Percentiles rank a stretch among this genome's conserved stretches.
These are phyloP conservation scores for Eucommia ulmoides DNA, from an alignment of 257 asterid genomes.

Conservation along the genomic window DNA sequence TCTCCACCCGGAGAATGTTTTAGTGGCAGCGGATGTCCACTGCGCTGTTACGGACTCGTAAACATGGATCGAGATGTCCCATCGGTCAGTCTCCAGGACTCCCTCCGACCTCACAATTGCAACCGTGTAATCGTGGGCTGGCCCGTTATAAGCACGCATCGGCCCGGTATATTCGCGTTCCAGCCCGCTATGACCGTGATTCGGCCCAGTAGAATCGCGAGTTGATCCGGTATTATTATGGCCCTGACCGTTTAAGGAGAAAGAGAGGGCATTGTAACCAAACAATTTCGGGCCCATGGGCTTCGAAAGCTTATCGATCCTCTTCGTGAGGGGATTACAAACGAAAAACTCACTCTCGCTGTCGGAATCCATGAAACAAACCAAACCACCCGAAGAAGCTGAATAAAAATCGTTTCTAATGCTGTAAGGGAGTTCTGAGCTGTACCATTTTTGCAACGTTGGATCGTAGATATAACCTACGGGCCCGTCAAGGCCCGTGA, in stretches of 20 bases:
- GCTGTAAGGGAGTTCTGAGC: slow-evolving; percentile 70
- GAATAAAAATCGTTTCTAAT: slow-evolving; percentile 61
- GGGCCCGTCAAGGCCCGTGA: slow-evolving; percentile 83
- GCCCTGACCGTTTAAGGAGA: slow-evolving; percentile 31
- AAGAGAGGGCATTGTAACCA: slow-evolving; percentile 72
- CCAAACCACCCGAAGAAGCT: slow-evolving; percentile 74
- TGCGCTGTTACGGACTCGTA: slow-evolving; percentile 43
- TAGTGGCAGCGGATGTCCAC: slow-evolving; percentile 51
- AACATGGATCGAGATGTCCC: slow-evolving; percentile 75
- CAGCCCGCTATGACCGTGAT: too few species aligned
- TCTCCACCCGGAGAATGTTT: slow-evolving; percentile 77
- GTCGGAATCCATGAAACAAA: slow-evolving; percentile 83
- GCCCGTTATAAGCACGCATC: too few species aligned
- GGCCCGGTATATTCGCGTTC: too few species aligned
- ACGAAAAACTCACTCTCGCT: slow-evolving; percentile 55
- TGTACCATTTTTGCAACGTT: slow-evolving; percentile 58
- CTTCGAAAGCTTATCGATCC: slow-evolving; percentile 30
- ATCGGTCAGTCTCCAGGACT: slow-evolving; percentile 61
- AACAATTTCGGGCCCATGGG: slow-evolving; percentile 61
- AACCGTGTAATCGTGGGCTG: slow-evolving; percentile 30
- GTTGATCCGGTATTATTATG: slow-evolving; percentile 36
- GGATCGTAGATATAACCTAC: slow-evolving; percentile 81
- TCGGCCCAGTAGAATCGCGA: too few species aligned
- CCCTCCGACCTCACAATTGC: slow-evolving; percentile 67
- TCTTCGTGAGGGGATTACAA: slow-evolving; percentile 72